Percentiles rank a stretch among this genome's conserved stretches.
phyloP scores from a whole-genome alignment of 116 monocot species.

The Posidonia oceanica region DNA sequence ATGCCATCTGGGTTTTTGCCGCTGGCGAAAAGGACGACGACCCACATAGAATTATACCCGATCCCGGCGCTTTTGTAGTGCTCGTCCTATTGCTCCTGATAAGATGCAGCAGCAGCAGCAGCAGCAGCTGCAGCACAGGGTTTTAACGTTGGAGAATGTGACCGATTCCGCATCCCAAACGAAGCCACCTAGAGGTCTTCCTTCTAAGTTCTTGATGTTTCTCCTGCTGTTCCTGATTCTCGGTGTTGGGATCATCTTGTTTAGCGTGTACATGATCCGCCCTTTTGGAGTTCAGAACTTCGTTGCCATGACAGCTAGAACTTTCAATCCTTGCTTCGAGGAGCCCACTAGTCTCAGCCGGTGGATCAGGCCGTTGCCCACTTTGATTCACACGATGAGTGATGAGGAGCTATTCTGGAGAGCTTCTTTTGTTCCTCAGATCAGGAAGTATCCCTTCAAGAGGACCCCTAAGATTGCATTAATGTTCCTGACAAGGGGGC shows the following conservation, averaged over 20 bases:
- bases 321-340: constrained; percentile 26
- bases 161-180: neutral
- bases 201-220: constrained; percentile 22
- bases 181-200: constrained; percentile 4
- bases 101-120: neutral
- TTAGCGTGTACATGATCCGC: constrained; percentile 56
- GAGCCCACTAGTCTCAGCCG: constrained; percentile 16
- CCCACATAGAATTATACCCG: no score
- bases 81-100: no score
- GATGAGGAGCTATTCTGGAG: constrained; percentile 87
- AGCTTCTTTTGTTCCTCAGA: constrained; percentile 54
- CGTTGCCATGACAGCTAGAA: constrained; percentile 9
- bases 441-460: constrained; percentile 56
- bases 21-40: no score
- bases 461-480: constrained; percentile 84
- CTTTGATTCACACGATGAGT: constrained; percentile 49
- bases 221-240: constrained; percentile 36
- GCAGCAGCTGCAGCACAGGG: neutral
- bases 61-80: no score
- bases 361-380: constrained; percentile 40
- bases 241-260: constrained; percentile 35
- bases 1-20: neutral
- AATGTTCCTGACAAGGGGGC: constrained; percentile 76
- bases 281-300: constrained; percentile 23
- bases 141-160: constrained; percentile 31